Evolutionary conservation across 257 asterid species (phyloP), one percentile per base, ranked within the genome.

Genomic region (Solanum clarkiae): DNA sequence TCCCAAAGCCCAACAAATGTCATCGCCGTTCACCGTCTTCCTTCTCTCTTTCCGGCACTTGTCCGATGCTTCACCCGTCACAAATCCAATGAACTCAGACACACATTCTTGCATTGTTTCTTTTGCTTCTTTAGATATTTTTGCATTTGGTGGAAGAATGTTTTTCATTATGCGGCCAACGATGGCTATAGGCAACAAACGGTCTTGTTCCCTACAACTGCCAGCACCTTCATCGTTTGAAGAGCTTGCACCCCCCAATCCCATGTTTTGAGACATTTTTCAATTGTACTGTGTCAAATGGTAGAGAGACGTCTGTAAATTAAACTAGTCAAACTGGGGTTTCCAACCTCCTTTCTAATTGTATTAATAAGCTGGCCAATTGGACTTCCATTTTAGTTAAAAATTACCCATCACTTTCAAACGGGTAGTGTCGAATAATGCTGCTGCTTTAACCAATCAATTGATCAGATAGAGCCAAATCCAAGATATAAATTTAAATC

Each of bases 71-170:
- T 93, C 97, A 1, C 95, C 63, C 0, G 97, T 93, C 62, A 93
- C 97, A 42, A 93, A 93, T 44, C 94, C 89, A 26, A 93, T 90
- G 89, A 93, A 93, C 77, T 93, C 97, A 1, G 97, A 93, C n/a
- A 88, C 97, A 15, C 95, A 93, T 85, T 93, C 95, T 71, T 93
- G 97, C 94, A 93, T 91, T 15, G 95, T 93, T 57, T 93, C 97
- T 65, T 93, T 93, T 47, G 95, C 94, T 86, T 93, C 97, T 80
- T 92, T 93, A 8, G 97, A 92, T 92, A 93, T 87, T 89, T 93
- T 93, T 0, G 96, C 96, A 17, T 92, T 92, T 29, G 88, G 82
- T 10, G 97, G 97, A 7, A 93, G 85, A 4, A 85, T 92, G 62
- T 92, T 92, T 86, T 92, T 93, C 97, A 93, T 93, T 87, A 93